Evolutionary conservation across 352 stramenopile genomes (phyloP).

Genomic region (Albugo laibachii): DNA sequence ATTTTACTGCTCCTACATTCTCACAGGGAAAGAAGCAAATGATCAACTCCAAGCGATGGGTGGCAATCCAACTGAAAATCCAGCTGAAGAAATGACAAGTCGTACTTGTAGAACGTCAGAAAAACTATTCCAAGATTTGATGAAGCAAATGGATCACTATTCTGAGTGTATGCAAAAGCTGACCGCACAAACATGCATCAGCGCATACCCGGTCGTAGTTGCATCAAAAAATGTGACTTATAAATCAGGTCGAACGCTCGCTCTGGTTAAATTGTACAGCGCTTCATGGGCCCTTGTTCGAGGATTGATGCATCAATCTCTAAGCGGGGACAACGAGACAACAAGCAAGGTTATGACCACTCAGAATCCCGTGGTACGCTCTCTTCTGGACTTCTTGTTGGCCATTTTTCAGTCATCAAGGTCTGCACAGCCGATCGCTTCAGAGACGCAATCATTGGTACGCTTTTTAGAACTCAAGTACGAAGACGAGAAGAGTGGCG

Average conservation of each 20-base stretch:
- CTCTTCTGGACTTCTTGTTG: too few species aligned
- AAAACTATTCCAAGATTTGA: conserved; percentile 62
- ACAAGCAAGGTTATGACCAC: background rate
- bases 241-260: conserved; percentile 27
- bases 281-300: conserved; percentile 57
- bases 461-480: too few species aligned
- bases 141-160: conserved; percentile 70
- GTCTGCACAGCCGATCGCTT: too few species aligned
- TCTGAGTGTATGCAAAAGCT: conserved; percentile 8
- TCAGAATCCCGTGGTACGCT: too few species aligned
- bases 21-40: conserved; percentile 27
- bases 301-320: conserved; percentile 65
- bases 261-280: conserved; percentile 54
- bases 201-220: conserved; percentile 10
- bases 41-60: conserved; percentile 12
- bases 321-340: conserved; percentile 6
- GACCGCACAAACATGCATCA: conserved; percentile 2
- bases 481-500: too few species aligned
- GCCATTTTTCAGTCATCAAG: too few species aligned
- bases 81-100: conserved; percentile 22
- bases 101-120: conserved; percentile 31
- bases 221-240: conserved; percentile 15
- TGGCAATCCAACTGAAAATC: conserved; percentile 24
- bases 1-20: conserved; percentile 80
- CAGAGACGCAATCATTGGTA: too few species aligned